phyloP scores from a whole-genome alignment of 331 rosid genomes.

The Acacia pycnantha region DNA sequence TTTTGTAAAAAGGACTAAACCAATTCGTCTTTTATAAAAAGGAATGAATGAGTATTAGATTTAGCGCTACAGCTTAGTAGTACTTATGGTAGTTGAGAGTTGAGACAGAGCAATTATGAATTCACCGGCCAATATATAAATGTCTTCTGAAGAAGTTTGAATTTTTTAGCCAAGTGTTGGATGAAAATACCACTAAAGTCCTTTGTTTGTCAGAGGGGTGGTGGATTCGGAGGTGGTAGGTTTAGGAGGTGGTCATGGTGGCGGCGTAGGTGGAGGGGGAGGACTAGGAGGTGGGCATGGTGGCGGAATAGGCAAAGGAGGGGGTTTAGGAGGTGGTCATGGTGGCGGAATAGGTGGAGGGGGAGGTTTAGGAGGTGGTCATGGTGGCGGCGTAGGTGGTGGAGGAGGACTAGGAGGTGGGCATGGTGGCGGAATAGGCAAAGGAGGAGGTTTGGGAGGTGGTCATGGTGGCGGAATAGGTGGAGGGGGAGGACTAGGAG shows the following conservation, averaged over 20 bases:
- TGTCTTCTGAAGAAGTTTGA: constrained; percentile 41
- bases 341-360: no score
- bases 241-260: background rate
- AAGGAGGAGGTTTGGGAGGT: background rate
- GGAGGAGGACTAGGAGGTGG: background rate
- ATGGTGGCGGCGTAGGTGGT: background rate
- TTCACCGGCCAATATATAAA: constrained; percentile 36
- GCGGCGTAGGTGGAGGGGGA: background rate
- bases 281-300: constrained; percentile 12
- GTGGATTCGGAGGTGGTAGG: background rate
- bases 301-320: constrained; percentile 26
- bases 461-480: background rate
- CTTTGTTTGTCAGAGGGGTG: constrained; percentile 9
- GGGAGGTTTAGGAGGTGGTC: background rate
- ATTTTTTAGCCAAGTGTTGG: constrained; percentile 18
- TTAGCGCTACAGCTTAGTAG: background rate
- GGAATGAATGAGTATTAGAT: no score
- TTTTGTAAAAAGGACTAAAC: no score
- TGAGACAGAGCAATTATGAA: constrained; percentile 42
- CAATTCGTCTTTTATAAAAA: no score
- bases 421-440: background rate
- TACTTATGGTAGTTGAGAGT: constrained; percentile 45
- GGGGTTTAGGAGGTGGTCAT: constrained; percentile 14
- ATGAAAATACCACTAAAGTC: background rate
- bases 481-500: background rate